Evolutionary conservation across 1,284 basidiomycete genomes (phyloP).

Genomic region (Rhizoctonia solani): DNA sequence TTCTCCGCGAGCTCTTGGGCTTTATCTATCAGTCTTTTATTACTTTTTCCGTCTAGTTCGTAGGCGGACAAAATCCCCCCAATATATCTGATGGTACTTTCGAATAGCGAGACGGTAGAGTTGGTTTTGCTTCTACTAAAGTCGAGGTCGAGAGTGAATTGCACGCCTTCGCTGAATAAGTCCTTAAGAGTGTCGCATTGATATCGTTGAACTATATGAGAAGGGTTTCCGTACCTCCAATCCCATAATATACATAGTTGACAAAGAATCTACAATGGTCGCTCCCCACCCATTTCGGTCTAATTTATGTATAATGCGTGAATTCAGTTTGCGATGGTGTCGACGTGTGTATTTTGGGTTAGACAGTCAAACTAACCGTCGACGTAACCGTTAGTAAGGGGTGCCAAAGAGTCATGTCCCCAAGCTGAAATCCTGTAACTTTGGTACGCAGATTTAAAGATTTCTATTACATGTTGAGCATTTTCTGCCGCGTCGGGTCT

Average conservation of each 20-base stretch:
- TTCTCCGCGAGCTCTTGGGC: slow-evolving; percentile 32
- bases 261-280: slow-evolving; percentile 35
- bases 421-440: slow-evolving; percentile 32
- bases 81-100: slow-evolving; percentile 27
- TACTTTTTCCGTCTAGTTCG: slow-evolving; percentile 24
- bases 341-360: background rate
- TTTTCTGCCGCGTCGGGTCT: slow-evolving; percentile 28
- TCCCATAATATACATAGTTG: slow-evolving; percentile 36
- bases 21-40: background rate
- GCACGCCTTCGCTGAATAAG: slow-evolving; percentile 15
- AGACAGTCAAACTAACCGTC: slow-evolving; percentile 1
- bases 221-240: slow-evolving; percentile 11
- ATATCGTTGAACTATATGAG: background rate
- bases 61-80: slow-evolving; percentile 27
- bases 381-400: slow-evolving; percentile 20
- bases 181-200: slow-evolving; percentile 2
- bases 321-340: no score
- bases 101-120: slow-evolving; percentile 13
- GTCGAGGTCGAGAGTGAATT: slow-evolving; percentile 26
- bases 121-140: slow-evolving; percentile 25
- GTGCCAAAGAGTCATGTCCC: slow-evolving; percentile 36
- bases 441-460: slow-evolving; percentile 33
- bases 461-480: slow-evolving; percentile 31
- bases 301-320: background rate
- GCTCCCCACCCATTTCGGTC: slow-evolving; percentile 36